Evolutionary conservation across 768 basidiomycete genomes (phyloP).

Genomic region (Rhizopogon rudus): DNA sequence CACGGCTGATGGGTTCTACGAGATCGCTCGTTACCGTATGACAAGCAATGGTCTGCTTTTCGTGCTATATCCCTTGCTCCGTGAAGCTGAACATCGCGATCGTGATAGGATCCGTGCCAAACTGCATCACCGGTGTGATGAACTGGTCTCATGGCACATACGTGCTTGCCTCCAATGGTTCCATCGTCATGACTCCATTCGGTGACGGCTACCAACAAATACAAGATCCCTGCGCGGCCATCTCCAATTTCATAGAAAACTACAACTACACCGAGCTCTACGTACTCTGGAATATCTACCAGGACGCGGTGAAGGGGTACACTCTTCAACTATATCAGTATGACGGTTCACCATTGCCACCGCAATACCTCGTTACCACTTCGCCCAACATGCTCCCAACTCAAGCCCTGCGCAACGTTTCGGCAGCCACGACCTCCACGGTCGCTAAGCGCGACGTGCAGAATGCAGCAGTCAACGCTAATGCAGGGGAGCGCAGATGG

Average conservation of each 20-base stretch:
- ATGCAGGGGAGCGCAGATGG: constrained; percentile 22
- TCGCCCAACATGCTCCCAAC: constrained; percentile 89
- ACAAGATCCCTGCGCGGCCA: constrained; percentile 88
- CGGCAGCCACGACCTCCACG: constrained; percentile 18
- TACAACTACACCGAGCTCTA: constrained; percentile 78
- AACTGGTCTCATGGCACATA: constrained; percentile 89
- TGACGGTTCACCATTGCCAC: constrained; percentile 74
- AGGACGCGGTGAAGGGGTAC: constrained; percentile 54
- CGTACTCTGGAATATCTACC: constrained; percentile 63
- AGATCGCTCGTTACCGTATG: constrained; percentile 90
- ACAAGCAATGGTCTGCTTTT: constrained; percentile 66
- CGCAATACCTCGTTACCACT: constrained; percentile 58
- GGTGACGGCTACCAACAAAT: constrained; percentile 92
- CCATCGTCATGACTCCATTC: constrained; percentile 68
- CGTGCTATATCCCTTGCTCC: neutral
- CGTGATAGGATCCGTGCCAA: constrained; percentile 65
- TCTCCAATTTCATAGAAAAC: constrained; percentile 79
- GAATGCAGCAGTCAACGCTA: constrained; percentile 10
- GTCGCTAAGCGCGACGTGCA: neutral
- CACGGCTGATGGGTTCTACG: constrained; percentile 72
- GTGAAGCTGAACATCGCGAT: neutral
- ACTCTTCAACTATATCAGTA: constrained; percentile 76
- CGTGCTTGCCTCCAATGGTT: constrained; percentile 66
- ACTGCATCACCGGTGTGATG: constrained; percentile 86
- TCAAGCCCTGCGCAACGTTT: constrained; percentile 51